phyloP scores from a whole-genome alignment of 1,284 basidiomycete species.

The Sanghuangporus sanghuang region DNA sequence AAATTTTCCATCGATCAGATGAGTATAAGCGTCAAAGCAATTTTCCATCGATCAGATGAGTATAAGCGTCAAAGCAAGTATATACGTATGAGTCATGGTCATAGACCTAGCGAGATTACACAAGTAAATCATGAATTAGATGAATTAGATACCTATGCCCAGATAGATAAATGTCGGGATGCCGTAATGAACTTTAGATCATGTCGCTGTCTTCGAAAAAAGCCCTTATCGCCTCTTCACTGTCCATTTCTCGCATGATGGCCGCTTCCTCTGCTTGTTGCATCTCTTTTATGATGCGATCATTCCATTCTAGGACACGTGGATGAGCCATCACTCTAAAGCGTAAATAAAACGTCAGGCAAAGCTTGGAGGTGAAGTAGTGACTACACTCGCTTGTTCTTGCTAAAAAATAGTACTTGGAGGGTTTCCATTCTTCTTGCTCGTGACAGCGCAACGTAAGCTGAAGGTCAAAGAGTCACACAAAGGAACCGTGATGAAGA shows the following conservation, averaged over 20 bases:
- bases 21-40: no score
- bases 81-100: no score
- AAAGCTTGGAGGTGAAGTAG: background rate
- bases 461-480: slow-evolving; percentile 35
- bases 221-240: slow-evolving; percentile 7
- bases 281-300: slow-evolving; percentile 6
- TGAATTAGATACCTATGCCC: background rate
- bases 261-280: slow-evolving; percentile 6
- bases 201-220: slow-evolving; percentile 9
- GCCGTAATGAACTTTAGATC: background rate
- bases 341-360: slow-evolving; percentile 2
- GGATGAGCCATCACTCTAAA: slow-evolving; percentile 40
- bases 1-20: no score
- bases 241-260: slow-evolving; percentile 9
- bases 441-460: slow-evolving; percentile 91
- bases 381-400: slow-evolving; percentile 51
- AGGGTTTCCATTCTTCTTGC: slow-evolving; percentile 82
- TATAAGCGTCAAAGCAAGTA: no score
- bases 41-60: no score
- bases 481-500: background rate
- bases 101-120: background rate
- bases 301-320: slow-evolving; percentile 28
- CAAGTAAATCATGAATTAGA: background rate
- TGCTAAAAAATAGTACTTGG: slow-evolving; percentile 79
- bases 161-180: background rate